A percentile compares a stretch with the other conserved stretches of the same genome.
These are phyloP conservation scores for Salvia sclarea DNA, from an alignment of 305 asterid species.

Conservation along the genomic window DNA sequence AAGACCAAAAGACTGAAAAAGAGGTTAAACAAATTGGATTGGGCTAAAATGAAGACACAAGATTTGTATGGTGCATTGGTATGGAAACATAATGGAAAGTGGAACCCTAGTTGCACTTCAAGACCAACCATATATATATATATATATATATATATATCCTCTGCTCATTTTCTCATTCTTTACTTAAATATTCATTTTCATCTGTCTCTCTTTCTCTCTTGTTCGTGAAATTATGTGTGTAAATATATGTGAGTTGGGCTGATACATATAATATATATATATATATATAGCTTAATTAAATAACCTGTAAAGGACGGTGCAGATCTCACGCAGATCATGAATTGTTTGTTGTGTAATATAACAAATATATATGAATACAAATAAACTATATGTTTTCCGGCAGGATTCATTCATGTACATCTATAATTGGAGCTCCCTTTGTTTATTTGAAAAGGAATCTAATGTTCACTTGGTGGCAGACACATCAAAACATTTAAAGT, in stretches of 20 bases:
- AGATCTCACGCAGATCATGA: constrained; percentile 27
- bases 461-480: constrained; percentile 75
- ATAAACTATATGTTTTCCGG: constrained; percentile 14
- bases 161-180: too few species aligned
- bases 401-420: constrained; percentile 35
- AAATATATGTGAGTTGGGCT: too few species aligned
- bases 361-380: neutral
- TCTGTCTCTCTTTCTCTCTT: too few species aligned
- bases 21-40: too few species aligned
- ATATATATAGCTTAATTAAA: neutral
- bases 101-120: neutral
- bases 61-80: too few species aligned
- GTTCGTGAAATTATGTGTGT: too few species aligned
- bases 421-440: constrained; percentile 25
- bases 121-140: too few species aligned
- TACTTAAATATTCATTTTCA: too few species aligned
- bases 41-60: too few species aligned
- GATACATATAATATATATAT: neutral
- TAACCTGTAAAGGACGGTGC: neutral
- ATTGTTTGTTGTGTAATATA: neutral
- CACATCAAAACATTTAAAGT: constrained; percentile 46
- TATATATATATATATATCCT: too few species aligned
- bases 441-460: constrained; percentile 56
- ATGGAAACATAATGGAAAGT: too few species aligned
- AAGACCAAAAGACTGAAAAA: too few species aligned